phyloP scores from a whole-genome alignment of 148 eudicot species.

The Cornus controversa region DNA sequence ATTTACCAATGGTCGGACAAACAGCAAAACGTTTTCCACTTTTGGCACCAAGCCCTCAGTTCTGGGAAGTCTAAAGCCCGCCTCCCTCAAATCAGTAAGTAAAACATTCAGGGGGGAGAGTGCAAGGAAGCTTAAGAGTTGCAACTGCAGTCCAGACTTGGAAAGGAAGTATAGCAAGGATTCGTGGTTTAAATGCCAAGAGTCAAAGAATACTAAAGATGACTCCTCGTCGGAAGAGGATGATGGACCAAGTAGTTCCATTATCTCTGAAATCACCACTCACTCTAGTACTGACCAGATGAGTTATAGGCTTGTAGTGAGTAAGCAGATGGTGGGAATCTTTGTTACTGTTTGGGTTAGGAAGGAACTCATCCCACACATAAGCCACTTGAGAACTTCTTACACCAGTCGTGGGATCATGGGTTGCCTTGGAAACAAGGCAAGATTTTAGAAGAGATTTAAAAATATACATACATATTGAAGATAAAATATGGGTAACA shows the following conservation, averaged over 20 bases:
- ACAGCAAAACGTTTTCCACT: conserved; percentile 27
- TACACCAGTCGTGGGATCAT: conserved; percentile 57
- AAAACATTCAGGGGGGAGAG: conserved; percentile 52
- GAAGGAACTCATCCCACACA: conserved; percentile 46
- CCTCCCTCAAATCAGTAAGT: conserved; percentile 57
- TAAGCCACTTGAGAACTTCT: conserved; percentile 50
- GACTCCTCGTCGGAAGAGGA: conserved; percentile 49
- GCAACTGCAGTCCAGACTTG: conserved; percentile 49
- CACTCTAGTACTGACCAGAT: conserved; percentile 12
- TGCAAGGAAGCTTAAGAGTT: conserved; percentile 51
- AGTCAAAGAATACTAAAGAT: conserved; percentile 31
- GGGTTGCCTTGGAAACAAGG: conserved; percentile 67
- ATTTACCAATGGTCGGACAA: conserved; percentile 15
- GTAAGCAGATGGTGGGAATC: conserved; percentile 73
- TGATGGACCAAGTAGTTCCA: conserved; percentile 31
- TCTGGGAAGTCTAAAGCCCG: conserved; percentile 20
- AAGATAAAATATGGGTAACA: no score
- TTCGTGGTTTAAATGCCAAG: conserved; percentile 52
- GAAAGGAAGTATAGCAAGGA: conserved; percentile 45
- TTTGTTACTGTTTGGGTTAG: conserved; percentile 53
- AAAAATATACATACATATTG: not conserved
- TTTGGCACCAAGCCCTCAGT: conserved; percentile 20
- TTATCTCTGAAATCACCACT: conserved; percentile 24
- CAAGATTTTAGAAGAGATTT: not conserved
- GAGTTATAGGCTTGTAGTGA: conserved; percentile 45